Percentiles rank a stretch among this genome's conserved stretches.
These are phyloP conservation scores for Auxenochlorella protothecoides DNA, from an alignment of 139 green algal genomes.

Conservation along the genomic window DNA sequence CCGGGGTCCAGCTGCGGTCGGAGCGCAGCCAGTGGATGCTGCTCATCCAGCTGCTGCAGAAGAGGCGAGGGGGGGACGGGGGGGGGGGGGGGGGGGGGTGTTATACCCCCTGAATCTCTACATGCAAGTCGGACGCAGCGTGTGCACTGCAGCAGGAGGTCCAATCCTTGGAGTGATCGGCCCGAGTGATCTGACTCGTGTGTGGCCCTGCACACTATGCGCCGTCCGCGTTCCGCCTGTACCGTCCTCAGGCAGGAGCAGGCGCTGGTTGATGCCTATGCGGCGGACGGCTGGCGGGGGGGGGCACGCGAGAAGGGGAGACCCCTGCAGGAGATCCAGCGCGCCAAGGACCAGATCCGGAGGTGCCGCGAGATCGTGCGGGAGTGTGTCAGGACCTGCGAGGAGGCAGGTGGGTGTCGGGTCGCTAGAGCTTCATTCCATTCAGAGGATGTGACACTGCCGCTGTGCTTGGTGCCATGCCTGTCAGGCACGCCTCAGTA, in stretches of 20 bases:
- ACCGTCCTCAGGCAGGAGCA: slow-evolving; percentile 31
- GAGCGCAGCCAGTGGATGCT: slow-evolving; percentile 57
- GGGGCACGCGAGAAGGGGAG: slow-evolving; percentile 48
- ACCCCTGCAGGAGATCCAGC: slow-evolving; percentile 44
- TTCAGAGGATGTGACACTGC: too few species aligned
- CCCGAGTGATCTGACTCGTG: too few species aligned
- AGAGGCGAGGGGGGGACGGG: slow-evolving; percentile 16
- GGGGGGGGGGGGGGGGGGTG: background rate
- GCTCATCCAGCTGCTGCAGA: slow-evolving; percentile 56
- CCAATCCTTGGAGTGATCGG: too few species aligned
- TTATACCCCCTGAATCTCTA: too few species aligned
- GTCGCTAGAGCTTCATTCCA: slow-evolving; percentile 1
- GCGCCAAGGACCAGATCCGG: slow-evolving; percentile 36
- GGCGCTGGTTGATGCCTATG: slow-evolving; percentile 39
- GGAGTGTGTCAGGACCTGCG: slow-evolving; percentile 42
- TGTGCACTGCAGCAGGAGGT: too few species aligned
- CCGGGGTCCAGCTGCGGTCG: slow-evolving; percentile 12
- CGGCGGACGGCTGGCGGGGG: slow-evolving; percentile 54
- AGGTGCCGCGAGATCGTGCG: slow-evolving; percentile 47
- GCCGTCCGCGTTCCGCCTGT: too few species aligned
- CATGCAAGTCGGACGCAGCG: too few species aligned
- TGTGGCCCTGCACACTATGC: too few species aligned
- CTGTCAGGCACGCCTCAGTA: too few species aligned
- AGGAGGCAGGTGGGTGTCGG: slow-evolving; percentile 26
- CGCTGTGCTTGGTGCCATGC: too few species aligned